Evolutionary conservation across 2,329 filamentous ascomycete species (phyloP).

Genomic region (Verruconis gallopava): DNA sequence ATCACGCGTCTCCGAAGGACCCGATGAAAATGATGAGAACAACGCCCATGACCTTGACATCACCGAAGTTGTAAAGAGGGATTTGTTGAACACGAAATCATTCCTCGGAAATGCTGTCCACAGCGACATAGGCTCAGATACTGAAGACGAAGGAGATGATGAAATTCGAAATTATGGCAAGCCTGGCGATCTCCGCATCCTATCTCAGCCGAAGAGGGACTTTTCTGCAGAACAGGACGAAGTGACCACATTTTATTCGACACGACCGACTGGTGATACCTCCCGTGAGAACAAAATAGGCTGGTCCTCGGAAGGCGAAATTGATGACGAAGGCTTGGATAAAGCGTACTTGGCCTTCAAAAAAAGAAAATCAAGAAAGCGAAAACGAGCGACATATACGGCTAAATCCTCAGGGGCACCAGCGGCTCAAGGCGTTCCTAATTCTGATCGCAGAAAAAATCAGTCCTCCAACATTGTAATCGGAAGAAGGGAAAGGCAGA

Average conservation of each 20-base stretch:
- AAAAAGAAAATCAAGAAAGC: constrained; percentile 21
- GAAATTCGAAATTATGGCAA: neutral
- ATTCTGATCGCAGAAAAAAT: neutral
- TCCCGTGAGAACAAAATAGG: constrained; percentile 10
- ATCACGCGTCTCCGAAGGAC: no score
- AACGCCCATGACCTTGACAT: constrained; percentile 32
- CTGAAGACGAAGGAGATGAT: neutral
- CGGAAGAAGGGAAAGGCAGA: neutral
- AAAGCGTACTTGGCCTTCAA: constrained; percentile 51
- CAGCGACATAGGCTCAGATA: neutral
- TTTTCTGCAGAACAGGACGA: neutral
- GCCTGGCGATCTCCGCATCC: neutral
- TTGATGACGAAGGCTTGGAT: constrained; percentile 26
- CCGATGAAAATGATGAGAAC: neutral
- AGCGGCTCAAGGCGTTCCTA: neutral
- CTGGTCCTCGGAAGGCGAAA: constrained; percentile 33
- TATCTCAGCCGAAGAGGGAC: neutral
- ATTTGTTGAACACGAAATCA: constrained; percentile 6
- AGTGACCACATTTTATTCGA: neutral
- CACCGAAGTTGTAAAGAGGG: constrained; percentile 21
- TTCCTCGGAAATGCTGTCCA: neutral
- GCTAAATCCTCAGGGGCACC: neutral
- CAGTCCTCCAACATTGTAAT: neutral
- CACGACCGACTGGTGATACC: neutral
- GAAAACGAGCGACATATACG: constrained; percentile 6